Percentiles rank a stretch among this genome's conserved stretches.
phyloP scores from a whole-genome alignment of 495 filamentous ascomycete genomes.

The Xylaria palmicola region DNA sequence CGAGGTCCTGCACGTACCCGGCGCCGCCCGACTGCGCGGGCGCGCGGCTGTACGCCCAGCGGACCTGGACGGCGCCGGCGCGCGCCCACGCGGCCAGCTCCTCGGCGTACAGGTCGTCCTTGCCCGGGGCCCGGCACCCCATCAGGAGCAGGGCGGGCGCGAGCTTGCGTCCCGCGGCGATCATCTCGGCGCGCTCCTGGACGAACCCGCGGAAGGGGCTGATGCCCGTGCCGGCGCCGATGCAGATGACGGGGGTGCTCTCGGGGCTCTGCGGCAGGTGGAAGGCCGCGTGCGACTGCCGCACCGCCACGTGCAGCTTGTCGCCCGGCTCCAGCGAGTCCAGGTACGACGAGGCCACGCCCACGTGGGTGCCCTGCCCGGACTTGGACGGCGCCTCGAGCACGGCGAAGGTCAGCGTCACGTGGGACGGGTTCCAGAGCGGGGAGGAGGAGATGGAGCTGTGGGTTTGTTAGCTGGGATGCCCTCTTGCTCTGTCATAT shows the following conservation, averaged over 20 bases:
- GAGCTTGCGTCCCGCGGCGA: slow-evolving; percentile 51
- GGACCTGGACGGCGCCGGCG: slow-evolving; percentile 57
- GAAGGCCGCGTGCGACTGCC: slow-evolving; percentile 60
- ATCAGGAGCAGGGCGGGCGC: slow-evolving; percentile 63
- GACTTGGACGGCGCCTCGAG: slow-evolving; percentile 58
- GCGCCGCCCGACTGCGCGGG: slow-evolving; percentile 38
- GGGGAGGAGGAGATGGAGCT: slow-evolving; percentile 76
- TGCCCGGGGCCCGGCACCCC: slow-evolving; percentile 58
- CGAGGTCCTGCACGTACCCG: slow-evolving; percentile 62
- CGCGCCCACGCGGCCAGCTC: slow-evolving; percentile 60
- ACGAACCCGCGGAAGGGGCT: slow-evolving; percentile 72
- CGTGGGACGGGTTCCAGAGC: slow-evolving; percentile 52
- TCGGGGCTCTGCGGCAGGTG: slow-evolving; percentile 60
- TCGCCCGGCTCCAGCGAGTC: slow-evolving; percentile 60
- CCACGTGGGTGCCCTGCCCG: slow-evolving; percentile 46
- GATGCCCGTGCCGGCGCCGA: slow-evolving; percentile 55
- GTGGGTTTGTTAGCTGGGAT: slow-evolving; percentile 15
- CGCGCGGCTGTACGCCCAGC: slow-evolving; percentile 54
- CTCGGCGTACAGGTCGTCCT: slow-evolving; percentile 59
- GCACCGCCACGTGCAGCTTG: slow-evolving; percentile 60
- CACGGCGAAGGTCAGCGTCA: slow-evolving; percentile 66
- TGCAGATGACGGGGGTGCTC: slow-evolving; percentile 65
- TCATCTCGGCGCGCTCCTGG: slow-evolving; percentile 61
- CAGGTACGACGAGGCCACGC: slow-evolving; percentile 62
- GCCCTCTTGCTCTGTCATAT: neutral